Evolutionary conservation across 768 basidiomycete species (phyloP).

Genomic region (Butyriboletus loyo): DNA sequence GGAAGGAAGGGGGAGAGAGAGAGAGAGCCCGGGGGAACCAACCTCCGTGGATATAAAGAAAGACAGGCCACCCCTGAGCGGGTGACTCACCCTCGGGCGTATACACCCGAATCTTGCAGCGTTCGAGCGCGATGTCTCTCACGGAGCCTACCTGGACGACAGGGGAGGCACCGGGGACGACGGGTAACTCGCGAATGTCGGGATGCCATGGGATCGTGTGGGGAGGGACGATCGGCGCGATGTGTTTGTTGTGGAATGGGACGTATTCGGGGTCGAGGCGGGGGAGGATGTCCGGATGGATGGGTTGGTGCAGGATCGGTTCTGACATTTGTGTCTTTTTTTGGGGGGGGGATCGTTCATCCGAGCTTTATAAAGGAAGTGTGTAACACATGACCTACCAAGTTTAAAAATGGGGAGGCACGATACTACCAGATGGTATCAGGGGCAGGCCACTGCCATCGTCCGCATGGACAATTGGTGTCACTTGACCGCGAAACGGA

Average conservation of each 20-base stretch:
- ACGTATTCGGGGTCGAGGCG: slow-evolving; percentile 64
- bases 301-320: slow-evolving; percentile 41
- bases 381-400: slow-evolving; percentile 9
- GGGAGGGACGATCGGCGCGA: slow-evolving; percentile 44
- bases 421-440: background rate
- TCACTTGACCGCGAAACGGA: background rate
- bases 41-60: slow-evolving; percentile 76
- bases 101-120: slow-evolving; percentile 59
- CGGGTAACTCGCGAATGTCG: slow-evolving; percentile 45
- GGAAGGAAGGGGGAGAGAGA: no score
- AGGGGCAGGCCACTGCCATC: background rate
- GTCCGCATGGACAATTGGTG: background rate
- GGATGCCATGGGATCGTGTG: slow-evolving; percentile 63
- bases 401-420: background rate
- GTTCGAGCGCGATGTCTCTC: slow-evolving; percentile 46
- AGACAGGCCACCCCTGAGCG: slow-evolving; percentile 59
- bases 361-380: background rate
- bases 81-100: slow-evolving; percentile 54
- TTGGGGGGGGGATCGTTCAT: background rate
- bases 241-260: slow-evolving; percentile 49
- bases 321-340: slow-evolving; percentile 8
- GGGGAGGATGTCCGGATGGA: slow-evolving; percentile 57
- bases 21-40: slow-evolving; percentile 6
- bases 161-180: slow-evolving; percentile 52
- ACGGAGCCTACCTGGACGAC: slow-evolving; percentile 55